Evolutionary conservation across 2,329 filamentous ascomycete genomes (phyloP), one percentile per base, ranked within the genome.

Genomic region (Pleurostoma richardsiae): DNA sequence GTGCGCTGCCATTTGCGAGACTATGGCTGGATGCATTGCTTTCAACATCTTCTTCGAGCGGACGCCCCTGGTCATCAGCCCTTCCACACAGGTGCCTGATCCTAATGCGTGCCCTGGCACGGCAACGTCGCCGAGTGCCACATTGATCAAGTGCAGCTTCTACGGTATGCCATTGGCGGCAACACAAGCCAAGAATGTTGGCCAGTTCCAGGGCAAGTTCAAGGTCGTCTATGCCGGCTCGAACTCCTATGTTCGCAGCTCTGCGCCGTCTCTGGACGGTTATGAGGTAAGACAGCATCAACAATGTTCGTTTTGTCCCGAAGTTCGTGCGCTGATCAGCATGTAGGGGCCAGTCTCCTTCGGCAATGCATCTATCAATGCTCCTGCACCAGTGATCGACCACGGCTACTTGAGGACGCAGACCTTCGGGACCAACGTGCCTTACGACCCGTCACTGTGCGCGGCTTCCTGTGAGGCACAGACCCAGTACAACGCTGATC

Each of bases 371-470:
- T 48, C 59, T 19, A 60, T 64, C 50, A 56, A 62, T 38, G 61
- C 56, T 1, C 58, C 60, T 3, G 44, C 50, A 8, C 53, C 54
- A 39, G 58, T 57, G 41, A 47, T 49, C 4, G 51, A 56, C 6
- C 49, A 59, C 30, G 64, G 57, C 11, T 65, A 57, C 46, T 59
- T 66, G 45, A 54, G 60, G 10, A 44, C 55, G 29, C 57, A 59
- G 52, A 56, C 59, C 29, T 64, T 66, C 53, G 19, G 19, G 19
- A 56, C 51, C 26, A 54, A 49, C 31, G 51, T 52, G 5, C 52
- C 45, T 40, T 66, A 57, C 40, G 54, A 60, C 39, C 53, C 57
- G 7, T 50, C 44, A 11, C 56, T 60, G 6, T 66, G 63, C 42
- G 61, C 58, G 2, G 54, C 53, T 0, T 53, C 57, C 6, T 66